These are phyloP conservation scores for Dittrichia graveolens DNA, from an alignment of 129 eudicot genomes.

Conservation along the genomic window DNA sequence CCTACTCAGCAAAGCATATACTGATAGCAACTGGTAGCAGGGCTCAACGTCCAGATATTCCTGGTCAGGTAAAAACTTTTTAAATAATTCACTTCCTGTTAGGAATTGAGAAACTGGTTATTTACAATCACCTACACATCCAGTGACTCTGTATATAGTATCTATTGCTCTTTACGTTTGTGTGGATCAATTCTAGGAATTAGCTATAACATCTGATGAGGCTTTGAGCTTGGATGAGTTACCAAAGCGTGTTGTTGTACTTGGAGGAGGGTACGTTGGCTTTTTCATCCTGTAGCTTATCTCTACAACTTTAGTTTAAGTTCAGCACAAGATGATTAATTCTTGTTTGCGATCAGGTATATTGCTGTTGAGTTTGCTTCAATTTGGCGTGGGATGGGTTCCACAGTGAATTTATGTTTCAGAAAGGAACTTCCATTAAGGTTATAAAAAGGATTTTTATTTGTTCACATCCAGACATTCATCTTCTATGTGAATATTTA, in stretches of 20 bases:
- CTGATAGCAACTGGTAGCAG: slow-evolving; percentile 92
- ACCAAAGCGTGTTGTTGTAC: slow-evolving; percentile 85
- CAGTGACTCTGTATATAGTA: background rate
- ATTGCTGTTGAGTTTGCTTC: slow-evolving; percentile 99
- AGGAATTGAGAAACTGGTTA: background rate
- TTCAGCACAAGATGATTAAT: background rate
- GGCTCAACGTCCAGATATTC: slow-evolving; percentile 84
- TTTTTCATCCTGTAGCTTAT: slow-evolving; percentile 2
- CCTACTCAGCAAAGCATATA: slow-evolving; percentile 80
- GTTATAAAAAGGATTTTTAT: slow-evolving; percentile 29
- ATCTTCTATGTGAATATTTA: background rate
- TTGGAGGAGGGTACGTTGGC: slow-evolving; percentile 84
- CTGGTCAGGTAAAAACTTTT: slow-evolving; percentile 63
- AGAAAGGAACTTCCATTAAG: slow-evolving; percentile 95
- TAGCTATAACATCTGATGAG: slow-evolving; percentile 93
- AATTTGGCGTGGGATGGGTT: slow-evolving; percentile 98
- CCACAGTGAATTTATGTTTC: slow-evolving; percentile 75
- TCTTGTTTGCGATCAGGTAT: slow-evolving; percentile 52
- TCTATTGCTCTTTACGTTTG: background rate
- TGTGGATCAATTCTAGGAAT: slow-evolving; percentile 49
- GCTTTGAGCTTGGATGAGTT: slow-evolving; percentile 96
- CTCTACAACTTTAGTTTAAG: background rate
- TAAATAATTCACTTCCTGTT: background rate
- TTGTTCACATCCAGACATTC: no score
- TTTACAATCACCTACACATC: background rate